phyloP scores from a whole-genome alignment of 1,284 basidiomycete species.

The Termitomyces sp. region DNA sequence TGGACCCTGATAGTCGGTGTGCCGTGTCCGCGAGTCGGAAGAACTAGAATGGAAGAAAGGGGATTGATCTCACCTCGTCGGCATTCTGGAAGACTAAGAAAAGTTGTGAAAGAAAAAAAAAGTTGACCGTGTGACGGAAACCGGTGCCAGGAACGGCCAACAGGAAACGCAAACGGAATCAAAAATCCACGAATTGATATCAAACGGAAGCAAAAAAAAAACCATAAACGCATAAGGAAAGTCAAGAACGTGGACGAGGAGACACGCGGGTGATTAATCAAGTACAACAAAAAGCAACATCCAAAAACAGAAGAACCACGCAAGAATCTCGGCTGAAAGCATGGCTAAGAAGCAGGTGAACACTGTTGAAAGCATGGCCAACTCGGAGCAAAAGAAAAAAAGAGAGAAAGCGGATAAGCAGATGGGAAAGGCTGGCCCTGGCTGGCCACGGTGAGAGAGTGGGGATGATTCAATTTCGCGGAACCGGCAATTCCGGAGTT shows the following conservation, averaged over 20 bases:
- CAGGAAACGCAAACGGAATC: neutral
- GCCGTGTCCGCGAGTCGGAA: conserved; percentile 1
- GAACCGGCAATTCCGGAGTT: neutral
- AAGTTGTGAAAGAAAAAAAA: neutral
- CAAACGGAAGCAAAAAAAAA: neutral
- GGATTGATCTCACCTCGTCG: neutral
- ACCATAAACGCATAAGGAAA: neutral
- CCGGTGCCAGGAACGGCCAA: neutral
- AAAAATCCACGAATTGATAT: neutral
- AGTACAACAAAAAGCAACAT: neutral
- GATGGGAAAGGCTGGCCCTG: neutral
- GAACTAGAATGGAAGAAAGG: neutral
- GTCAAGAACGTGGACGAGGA: neutral
- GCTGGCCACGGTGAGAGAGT: neutral
- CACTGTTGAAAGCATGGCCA: neutral
- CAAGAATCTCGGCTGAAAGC: neutral
- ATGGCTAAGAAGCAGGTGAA: neutral
- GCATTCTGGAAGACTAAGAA: neutral
- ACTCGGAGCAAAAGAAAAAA: neutral
- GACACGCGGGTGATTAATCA: neutral
- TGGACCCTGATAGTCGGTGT: neutral
- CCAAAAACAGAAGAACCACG: neutral
- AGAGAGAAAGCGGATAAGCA: neutral
- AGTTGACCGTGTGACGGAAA: neutral
- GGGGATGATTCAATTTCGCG: neutral